phyloP scores from a whole-genome alignment of 148 eudicot genomes.

The Nepenthes mirabilis region DNA sequence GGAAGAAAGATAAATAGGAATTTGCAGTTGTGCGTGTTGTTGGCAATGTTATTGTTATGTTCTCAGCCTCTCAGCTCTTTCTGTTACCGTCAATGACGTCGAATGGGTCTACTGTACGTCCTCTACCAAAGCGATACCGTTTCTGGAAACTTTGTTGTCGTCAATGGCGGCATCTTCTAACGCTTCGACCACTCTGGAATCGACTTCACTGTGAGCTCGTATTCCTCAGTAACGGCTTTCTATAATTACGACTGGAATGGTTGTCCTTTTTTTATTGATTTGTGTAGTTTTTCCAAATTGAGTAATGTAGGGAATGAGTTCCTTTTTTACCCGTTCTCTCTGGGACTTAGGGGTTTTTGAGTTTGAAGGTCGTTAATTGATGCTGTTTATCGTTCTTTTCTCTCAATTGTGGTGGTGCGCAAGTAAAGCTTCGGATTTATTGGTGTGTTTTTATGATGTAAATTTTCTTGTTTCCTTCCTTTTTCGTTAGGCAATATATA shows the following conservation, averaged over 20 bases:
- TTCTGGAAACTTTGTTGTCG: conserved; percentile 88
- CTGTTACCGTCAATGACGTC: conserved; percentile 63
- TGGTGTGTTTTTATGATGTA: too few species aligned
- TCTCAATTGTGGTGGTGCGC: too few species aligned
- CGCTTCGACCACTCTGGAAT: conserved; percentile 89
- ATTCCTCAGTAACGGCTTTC: not conserved
- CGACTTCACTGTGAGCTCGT: conserved; percentile 53
- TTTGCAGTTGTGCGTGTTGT: not conserved
- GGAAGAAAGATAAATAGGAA: too few species aligned
- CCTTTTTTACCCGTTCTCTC: too few species aligned
- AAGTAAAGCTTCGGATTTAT: too few species aligned
- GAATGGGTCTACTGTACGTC: conserved; percentile 87
- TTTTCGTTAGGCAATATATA: too few species aligned
- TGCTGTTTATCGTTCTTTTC: too few species aligned
- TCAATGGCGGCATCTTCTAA: conserved; percentile 89
- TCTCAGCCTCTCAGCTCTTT: conserved; percentile 32
- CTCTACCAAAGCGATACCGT: conserved; percentile 66
- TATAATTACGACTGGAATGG: not conserved
- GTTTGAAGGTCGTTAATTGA: too few species aligned
- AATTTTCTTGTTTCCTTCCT: too few species aligned
- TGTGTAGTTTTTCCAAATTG: not conserved
- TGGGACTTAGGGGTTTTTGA: too few species aligned
- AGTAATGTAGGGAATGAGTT: not conserved
- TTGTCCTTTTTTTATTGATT: too few species aligned
- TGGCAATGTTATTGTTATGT: not conserved